phyloP scores from a whole-genome alignment of 805 yeast species.

The Starmerella lactis-condensi region DNA sequence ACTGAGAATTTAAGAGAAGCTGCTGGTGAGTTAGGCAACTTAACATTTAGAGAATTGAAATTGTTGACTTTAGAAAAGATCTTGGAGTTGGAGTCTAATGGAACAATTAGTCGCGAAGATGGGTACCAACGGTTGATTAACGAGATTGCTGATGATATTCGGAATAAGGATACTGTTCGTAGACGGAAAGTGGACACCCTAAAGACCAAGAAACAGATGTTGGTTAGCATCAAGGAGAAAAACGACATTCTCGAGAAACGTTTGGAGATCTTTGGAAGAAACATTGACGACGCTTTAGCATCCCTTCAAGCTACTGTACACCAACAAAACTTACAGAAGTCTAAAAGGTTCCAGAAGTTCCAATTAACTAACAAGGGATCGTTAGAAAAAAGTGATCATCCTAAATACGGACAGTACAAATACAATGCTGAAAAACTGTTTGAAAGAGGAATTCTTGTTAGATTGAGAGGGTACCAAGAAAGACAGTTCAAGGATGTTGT shows the following conservation, averaged over 20 bases:
- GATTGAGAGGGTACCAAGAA: conserved; percentile 34
- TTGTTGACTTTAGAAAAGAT: conserved; percentile 55
- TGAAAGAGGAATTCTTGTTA: conserved; percentile 51
- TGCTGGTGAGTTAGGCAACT: conserved; percentile 17
- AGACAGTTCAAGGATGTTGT: conserved; percentile 44
- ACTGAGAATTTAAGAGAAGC: conserved; percentile 10
- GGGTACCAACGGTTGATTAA: conserved; percentile 64
- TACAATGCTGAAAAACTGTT: conserved; percentile 56
- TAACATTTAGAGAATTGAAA: conserved; percentile 56
- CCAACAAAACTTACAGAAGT: conserved; percentile 18
- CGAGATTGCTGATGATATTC: conserved; percentile 66
- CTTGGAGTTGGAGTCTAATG: conserved; percentile 53
- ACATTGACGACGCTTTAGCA: conserved; percentile 34
- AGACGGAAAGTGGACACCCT: conserved; percentile 31
- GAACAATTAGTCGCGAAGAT: conserved; percentile 44
- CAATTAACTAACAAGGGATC: conserved; percentile 3
- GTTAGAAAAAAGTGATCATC: conserved; percentile 16
- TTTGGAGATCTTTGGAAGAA: conserved; percentile 27
- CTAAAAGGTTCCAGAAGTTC: conserved; percentile 23
- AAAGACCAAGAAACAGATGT: conserved; percentile 28
- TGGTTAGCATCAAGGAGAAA: conserved; percentile 31
- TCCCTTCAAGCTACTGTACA: conserved; percentile 28
- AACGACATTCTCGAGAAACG: conserved; percentile 28
- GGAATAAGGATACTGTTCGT: conserved; percentile 35
- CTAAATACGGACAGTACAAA: conserved; percentile 59